Evolutionary conservation across 192 early-diverging fungal genomes (phyloP), one percentile per base, ranked within the genome.

Genomic region (Entrophospora sp.): DNA sequence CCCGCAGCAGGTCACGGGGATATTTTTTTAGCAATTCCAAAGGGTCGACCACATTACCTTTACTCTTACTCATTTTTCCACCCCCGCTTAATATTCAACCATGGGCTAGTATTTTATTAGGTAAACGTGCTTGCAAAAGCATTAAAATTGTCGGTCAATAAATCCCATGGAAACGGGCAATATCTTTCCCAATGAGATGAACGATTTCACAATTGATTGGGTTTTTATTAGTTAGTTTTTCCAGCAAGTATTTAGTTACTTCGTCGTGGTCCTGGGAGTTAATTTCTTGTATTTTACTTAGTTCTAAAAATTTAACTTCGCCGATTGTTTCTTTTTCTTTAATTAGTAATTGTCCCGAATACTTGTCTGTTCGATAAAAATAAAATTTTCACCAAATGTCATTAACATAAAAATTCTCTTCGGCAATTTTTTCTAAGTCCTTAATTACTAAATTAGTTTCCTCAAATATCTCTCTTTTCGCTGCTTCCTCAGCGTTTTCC

Each of bases 361-460:
- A 42, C 3, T 9, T 42, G 9, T 36, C 18, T 4, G 36, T 57
- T 57, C 48, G 20, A 10, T 22, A 49, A 49, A 49, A 49, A 22
- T 28, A 20, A 49, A 22, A 3, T 49, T 22, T 49, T 22, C 48
- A 28, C 10, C 48, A 49, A 49, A 22, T 49, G 20, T 49, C 10
- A 28, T 49, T 22, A 49, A 49, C 48, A 49, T 49, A 49, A 49
- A 49, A 49, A 49, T 28, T 22, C 24, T 49, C 20, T 49, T 49
- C 20, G 2, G 18, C 48, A 22, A 49, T 49, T 49, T 49, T 49
- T 28, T 49, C 48, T 27, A 58, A 38, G 35, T 58, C 25, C 8
- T 58, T 38, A n/a, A 58, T 16, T 37, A 34, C 31, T 58, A 58
- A 18, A 37, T 35, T 58, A 58, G 56, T 58, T 58, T 58, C 56